These are phyloP conservation scores for Crucibulum laeve DNA, from an alignment of 768 basidiomycete genomes.

Conservation along the genomic window DNA sequence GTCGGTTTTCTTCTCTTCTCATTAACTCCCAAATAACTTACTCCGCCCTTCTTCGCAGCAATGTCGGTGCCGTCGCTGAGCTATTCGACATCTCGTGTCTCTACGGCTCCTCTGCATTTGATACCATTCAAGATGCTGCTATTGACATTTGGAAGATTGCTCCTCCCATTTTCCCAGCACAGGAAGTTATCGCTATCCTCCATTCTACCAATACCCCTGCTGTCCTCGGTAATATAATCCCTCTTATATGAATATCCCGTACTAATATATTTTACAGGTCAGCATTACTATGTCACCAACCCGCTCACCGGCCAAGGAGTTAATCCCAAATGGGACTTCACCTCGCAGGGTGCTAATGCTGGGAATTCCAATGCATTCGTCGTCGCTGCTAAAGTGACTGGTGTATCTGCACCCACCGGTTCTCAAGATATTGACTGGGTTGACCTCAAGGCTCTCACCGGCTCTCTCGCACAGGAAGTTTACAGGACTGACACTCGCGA, in stretches of 20 bases:
- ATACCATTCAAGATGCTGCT: constrained; percentile 18
- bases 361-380: constrained; percentile 37
- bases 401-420: constrained; percentile 30
- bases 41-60: constrained; percentile 20
- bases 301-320: constrained; percentile 32
- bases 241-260: background rate
- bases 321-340: constrained; percentile 50
- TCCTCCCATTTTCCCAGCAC: constrained; percentile 11
- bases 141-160: constrained; percentile 14
- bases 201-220: constrained; percentile 7
- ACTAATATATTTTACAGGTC: constrained; percentile 12
- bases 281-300: constrained; percentile 54
- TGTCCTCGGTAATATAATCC: constrained; percentile 26
- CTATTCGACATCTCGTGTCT: constrained; percentile 55
- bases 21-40: background rate
- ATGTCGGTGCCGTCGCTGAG: constrained; percentile 45
- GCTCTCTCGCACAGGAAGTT: constrained; percentile 39
- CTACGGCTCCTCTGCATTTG: constrained; percentile 21
- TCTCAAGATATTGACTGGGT: constrained; percentile 48
- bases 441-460: constrained; percentile 34
- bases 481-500: constrained; percentile 45
- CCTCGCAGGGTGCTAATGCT: constrained; percentile 25
- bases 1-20: constrained; percentile 23
- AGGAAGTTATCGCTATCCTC: constrained; percentile 13
- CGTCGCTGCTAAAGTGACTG: constrained; percentile 32